phyloP scores from a whole-genome alignment of 2,329 filamentous ascomycete species.

The Talaromyces sp. region DNA sequence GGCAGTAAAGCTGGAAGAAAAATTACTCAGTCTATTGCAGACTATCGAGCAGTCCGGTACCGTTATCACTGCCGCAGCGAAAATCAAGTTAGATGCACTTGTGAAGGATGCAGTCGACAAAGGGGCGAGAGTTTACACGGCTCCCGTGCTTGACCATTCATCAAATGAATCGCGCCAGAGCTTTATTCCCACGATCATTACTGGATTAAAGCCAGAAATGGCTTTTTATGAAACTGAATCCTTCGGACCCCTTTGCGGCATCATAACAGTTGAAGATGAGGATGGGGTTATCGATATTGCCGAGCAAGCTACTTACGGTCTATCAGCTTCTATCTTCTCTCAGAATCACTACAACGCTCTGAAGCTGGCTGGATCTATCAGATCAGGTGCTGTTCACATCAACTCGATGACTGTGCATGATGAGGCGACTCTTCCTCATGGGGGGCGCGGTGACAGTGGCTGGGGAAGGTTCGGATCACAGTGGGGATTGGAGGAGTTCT shows the following conservation, averaged over 20 bases:
- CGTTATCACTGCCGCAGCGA: background rate
- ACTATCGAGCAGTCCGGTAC: background rate
- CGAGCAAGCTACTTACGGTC: background rate
- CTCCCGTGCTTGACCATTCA: background rate
- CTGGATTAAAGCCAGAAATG: background rate
- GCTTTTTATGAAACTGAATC: background rate
- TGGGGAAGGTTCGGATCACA: conserved; percentile 55
- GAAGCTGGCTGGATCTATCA: background rate
- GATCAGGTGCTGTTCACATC: conserved; percentile 57
- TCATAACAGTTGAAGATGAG: background rate
- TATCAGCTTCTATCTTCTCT: background rate
- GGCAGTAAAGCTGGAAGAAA: background rate
- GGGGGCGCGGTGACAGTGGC: conserved; percentile 59
- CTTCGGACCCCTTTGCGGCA: background rate
- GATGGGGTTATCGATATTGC: background rate
- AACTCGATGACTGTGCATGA: conserved; percentile 63
- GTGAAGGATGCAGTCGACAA: background rate
- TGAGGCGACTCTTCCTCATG: conserved; percentile 58
- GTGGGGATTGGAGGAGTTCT: conserved; percentile 55
- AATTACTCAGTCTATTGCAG: background rate
- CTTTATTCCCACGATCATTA: background rate
- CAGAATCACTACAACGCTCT: background rate
- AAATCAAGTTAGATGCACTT: background rate
- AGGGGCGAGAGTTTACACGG: background rate
- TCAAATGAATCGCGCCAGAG: background rate